These are phyloP conservation scores for Ballota nigra DNA, from an alignment of 257 asterid species.

Conservation along the genomic window DNA sequence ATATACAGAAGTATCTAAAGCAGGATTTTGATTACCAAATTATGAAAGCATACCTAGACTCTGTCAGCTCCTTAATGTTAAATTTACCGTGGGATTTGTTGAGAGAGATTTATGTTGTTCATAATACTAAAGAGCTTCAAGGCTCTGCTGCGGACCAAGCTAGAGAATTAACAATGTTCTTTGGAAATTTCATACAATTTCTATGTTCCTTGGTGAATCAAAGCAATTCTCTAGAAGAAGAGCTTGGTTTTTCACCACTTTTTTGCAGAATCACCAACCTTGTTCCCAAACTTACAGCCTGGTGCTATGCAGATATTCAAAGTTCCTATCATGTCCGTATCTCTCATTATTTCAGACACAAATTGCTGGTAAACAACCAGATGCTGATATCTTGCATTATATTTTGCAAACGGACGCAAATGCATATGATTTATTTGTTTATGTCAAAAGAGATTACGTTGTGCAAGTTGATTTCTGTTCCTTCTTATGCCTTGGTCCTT, in stretches of 20 bases:
- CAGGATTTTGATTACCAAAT: slow-evolving; percentile 38
- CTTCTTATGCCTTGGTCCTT: background rate
- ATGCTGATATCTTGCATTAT: background rate
- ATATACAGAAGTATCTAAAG: slow-evolving; percentile 55
- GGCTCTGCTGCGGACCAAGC: slow-evolving; percentile 30
- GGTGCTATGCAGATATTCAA: slow-evolving; percentile 49
- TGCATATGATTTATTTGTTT: background rate
- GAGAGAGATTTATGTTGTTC: slow-evolving; percentile 26
- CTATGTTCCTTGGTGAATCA: slow-evolving; percentile 56
- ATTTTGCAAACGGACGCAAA: background rate
- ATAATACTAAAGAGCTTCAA: slow-evolving; percentile 23
- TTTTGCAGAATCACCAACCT: slow-evolving; percentile 40
- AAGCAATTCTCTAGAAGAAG: slow-evolving; percentile 34
- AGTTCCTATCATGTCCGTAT: slow-evolving; percentile 32
- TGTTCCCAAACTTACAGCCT: slow-evolving; percentile 51
- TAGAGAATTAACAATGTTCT: slow-evolving; percentile 37
- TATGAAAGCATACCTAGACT: slow-evolving; percentile 44
- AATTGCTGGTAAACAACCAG: slow-evolving; percentile 60
- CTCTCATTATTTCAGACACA: slow-evolving; percentile 69
- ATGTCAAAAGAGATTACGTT: background rate
- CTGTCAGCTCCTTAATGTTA: slow-evolving; percentile 40
- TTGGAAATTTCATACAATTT: slow-evolving; percentile 64
- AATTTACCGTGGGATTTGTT: slow-evolving; percentile 51
- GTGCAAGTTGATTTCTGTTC: background rate
- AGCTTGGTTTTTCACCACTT: slow-evolving; percentile 29